These are phyloP conservation scores for Parmelia sp. DNA, from an alignment of 495 filamentous ascomycete genomes.

Conservation along the genomic window DNA sequence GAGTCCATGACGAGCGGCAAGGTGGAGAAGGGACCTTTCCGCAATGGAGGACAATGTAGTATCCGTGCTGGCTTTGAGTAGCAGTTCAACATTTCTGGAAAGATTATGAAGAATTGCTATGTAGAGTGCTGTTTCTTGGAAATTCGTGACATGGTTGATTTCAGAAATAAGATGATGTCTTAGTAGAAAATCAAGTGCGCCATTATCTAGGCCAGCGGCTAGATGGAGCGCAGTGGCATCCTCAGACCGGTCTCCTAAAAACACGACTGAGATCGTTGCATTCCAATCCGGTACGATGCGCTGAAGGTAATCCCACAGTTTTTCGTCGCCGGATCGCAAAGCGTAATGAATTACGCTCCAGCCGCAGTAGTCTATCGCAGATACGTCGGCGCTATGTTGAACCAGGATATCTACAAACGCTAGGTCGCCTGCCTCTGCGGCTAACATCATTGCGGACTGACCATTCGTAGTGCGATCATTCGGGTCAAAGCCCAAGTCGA, in stretches of 20 bases:
- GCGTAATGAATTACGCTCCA: constrained; percentile 17
- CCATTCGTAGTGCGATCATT: neutral
- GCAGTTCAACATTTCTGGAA: neutral
- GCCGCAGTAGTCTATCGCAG: neutral
- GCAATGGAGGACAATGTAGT: neutral
- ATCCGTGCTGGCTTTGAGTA: constrained; percentile 8
- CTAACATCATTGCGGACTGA: constrained; percentile 9
- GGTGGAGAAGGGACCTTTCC: neutral
- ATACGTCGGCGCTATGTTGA: constrained; percentile 4
- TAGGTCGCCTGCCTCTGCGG: neutral
- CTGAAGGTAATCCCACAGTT: neutral
- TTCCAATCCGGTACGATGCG: neutral
- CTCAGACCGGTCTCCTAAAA: neutral
- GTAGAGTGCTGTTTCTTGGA: constrained; percentile 1
- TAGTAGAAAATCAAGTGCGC: constrained; percentile 10
- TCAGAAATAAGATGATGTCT: constrained; percentile 3
- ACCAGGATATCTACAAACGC: constrained; percentile 7
- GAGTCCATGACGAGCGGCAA: neutral
- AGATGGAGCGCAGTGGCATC: constrained; percentile 6
- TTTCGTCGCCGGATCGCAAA: neutral
- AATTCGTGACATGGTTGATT: constrained; percentile 3
- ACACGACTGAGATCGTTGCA: neutral
- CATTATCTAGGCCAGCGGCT: neutral
- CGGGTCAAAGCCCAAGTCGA: constrained; percentile 9
- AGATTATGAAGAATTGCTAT: neutral